Conservation (phyloP, 2,329 filamentous ascomycete genomes). For the Apiospora marii region DNA sequence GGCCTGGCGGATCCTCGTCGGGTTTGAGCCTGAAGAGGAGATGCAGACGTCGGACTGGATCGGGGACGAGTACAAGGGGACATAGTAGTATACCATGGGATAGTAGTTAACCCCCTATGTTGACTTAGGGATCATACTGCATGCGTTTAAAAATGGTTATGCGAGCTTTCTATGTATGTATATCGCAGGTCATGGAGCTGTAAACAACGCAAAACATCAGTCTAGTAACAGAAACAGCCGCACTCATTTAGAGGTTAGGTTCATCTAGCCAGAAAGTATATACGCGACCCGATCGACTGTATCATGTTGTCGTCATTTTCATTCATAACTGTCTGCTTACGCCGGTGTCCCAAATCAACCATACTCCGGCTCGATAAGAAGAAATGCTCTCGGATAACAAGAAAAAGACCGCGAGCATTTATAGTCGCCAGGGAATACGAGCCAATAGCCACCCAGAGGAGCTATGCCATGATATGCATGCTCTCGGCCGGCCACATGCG, state of each 20-base stretch:
- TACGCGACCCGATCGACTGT: not conserved
- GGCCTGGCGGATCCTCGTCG: conserved; percentile 43
- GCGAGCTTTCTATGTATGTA: not conserved
- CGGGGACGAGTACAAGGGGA: conserved; percentile 8
- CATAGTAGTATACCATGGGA: not conserved
- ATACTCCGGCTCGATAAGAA: conserved; percentile 4
- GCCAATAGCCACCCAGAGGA: no score
- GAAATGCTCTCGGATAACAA: not conserved
- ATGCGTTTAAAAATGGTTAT: no score
- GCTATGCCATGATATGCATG: not conserved
- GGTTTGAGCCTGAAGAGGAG: conserved; percentile 34
- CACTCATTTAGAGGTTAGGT: not conserved
- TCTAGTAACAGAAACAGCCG: not conserved
- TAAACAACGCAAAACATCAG: no score
- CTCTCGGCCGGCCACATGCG: not conserved
- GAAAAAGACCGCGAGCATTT: not conserved
- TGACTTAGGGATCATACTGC: no score
- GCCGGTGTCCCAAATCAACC: conserved; percentile 12
- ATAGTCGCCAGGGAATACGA: not conserved
- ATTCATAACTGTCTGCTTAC: conserved; percentile 17
- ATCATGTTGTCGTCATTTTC: conserved; percentile 2
- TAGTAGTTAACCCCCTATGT: not conserved
- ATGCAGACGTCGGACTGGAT: conserved; percentile 10
- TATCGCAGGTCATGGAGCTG: not conserved
- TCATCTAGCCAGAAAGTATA: not conserved